These are phyloP conservation scores for Sophora flavescens DNA, from an alignment of 306 rosid species.

Conservation along the genomic window DNA sequence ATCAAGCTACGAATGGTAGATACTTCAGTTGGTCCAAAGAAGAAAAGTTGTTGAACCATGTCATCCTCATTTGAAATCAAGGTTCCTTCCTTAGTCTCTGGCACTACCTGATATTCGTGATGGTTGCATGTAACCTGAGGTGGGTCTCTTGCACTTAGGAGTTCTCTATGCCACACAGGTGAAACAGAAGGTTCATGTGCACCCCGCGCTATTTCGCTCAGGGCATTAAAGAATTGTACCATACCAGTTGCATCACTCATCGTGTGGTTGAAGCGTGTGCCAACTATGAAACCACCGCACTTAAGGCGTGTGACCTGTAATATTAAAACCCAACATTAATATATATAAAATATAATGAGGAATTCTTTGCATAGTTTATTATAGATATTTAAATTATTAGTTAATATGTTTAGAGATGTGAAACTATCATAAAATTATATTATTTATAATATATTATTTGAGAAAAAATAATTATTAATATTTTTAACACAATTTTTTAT, in stretches of 20 bases:
- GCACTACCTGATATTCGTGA: slow-evolving; percentile 15
- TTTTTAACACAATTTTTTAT: no score
- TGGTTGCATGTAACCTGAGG: slow-evolving; percentile 48
- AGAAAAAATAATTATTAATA: no score
- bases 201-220: slow-evolving; percentile 46
- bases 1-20: slow-evolving; percentile 1
- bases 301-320: slow-evolving; percentile 49
- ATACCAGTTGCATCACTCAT: slow-evolving; percentile 41
- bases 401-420: neutral
- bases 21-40: slow-evolving; percentile 39
- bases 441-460: no score
- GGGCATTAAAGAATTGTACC: slow-evolving; percentile 11
- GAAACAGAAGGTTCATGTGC: slow-evolving; percentile 34
- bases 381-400: neutral
- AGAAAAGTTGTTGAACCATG: slow-evolving; percentile 21
- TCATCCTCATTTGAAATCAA: neutral
- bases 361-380: neutral
- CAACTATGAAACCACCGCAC: slow-evolving; percentile 52
- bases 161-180: slow-evolving; percentile 52
- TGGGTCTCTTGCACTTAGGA: slow-evolving; percentile 46
- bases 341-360: neutral
- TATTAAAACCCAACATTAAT: neutral
- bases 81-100: neutral
- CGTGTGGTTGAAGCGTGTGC: neutral
- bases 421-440: neutral